Conservation (phyloP, 179 eudicot genomes). For the Carnegiea gigantea region DNA sequence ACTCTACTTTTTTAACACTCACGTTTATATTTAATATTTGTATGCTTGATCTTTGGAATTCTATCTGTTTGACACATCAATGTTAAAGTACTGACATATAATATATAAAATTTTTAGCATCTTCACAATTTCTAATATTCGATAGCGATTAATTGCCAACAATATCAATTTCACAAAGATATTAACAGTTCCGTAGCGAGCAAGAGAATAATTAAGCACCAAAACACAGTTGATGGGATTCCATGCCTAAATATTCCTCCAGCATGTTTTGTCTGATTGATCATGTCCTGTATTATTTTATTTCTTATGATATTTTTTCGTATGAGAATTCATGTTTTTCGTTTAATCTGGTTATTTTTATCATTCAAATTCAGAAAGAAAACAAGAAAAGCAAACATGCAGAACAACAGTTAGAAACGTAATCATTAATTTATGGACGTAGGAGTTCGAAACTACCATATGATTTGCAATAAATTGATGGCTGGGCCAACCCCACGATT, state of each 20-base stretch:
- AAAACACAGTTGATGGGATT: background rate
- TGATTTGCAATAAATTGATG: background rate
- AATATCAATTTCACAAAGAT: background rate
- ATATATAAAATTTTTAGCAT: background rate
- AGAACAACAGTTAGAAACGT: too few relatives aligned
- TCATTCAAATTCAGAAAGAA: background rate
- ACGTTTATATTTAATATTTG: background rate
- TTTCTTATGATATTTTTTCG: too few relatives aligned
- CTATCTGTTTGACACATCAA: background rate
- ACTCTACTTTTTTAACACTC: background rate
- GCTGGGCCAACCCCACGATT: background rate
- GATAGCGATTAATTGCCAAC: background rate
- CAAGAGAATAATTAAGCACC: background rate
- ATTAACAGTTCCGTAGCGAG: background rate
- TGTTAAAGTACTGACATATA: background rate
- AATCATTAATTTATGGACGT: too few relatives aligned
- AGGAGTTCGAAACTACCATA: too few relatives aligned
- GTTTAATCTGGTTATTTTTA: too few relatives aligned
- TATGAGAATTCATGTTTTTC: background rate
- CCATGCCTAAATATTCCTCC: conserved; percentile 1
- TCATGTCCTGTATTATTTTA: background rate
- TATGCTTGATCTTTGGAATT: background rate
- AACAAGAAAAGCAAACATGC: background rate
- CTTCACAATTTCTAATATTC: background rate
- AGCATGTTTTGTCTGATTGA: background rate